These are phyloP conservation scores for Salinomyces thailandicus DNA, from an alignment of 2,329 filamentous ascomycete genomes.

Conservation along the genomic window DNA sequence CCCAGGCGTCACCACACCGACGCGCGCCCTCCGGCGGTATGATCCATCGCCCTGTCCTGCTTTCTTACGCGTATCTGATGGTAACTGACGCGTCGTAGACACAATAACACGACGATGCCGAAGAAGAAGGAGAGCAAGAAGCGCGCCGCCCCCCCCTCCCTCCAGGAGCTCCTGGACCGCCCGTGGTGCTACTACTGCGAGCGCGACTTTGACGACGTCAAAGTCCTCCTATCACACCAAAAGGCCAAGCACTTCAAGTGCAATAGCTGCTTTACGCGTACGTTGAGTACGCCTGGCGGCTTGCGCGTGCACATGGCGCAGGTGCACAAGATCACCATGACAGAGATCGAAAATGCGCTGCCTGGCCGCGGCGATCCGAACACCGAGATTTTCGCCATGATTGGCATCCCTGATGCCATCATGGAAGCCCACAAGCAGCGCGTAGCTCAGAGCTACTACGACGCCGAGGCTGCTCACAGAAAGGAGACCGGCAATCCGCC, in stretches of 20 bases:
- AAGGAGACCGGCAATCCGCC: conserved; percentile 75
- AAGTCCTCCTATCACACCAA: conserved; percentile 92
- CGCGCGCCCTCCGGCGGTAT: too few relatives aligned
- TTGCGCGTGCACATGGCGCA: conserved; percentile 96
- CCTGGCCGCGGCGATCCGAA: conserved; percentile 76
- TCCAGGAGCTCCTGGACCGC: conserved; percentile 77
- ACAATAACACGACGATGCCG: too few relatives aligned
- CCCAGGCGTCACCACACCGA: too few relatives aligned
- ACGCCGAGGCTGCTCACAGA: conserved; percentile 71
- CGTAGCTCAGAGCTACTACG: conserved; percentile 76
- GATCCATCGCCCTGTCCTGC: too few relatives aligned
- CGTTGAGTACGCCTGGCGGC: conserved; percentile 90
- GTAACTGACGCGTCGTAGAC: too few relatives aligned
- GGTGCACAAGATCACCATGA: conserved; percentile 89
- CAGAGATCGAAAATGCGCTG: conserved; percentile 82
- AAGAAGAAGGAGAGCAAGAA: conserved; percentile 82
- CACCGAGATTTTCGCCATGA: conserved; percentile 96
- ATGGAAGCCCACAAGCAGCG: conserved; percentile 74
- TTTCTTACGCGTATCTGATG: too few relatives aligned
- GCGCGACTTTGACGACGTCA: conserved; percentile 93
- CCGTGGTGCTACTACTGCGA: conserved; percentile 99
- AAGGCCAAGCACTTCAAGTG: conserved; percentile 99
- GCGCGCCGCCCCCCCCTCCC: conserved; percentile 72
- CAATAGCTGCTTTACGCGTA: conserved; percentile 67
- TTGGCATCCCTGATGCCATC: conserved; percentile 83